A percentile compares a stretch with the other conserved stretches of the same genome.
Evolutionary conservation across 2,329 filamentous ascomycete species (phyloP).

Genomic region (Didymella sp.): DNA sequence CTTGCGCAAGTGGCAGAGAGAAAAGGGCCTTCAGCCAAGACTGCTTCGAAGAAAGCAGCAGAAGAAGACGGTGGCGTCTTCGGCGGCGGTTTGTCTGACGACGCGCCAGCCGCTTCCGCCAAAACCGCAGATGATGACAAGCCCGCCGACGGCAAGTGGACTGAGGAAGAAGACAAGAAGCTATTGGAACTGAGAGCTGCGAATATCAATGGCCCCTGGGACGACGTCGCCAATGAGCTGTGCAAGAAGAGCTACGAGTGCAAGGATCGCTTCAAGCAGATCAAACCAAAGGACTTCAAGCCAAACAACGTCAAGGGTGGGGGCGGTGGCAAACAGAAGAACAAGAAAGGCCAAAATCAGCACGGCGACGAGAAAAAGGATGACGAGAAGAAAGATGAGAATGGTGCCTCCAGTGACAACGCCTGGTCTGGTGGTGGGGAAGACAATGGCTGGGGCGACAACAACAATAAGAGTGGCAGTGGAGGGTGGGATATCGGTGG

Average conservation of each 20-base stretch:
- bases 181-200: slow-evolving; percentile 48
- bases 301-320: slow-evolving; percentile 16
- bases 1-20: slow-evolving; percentile 23
- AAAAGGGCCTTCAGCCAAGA: slow-evolving; percentile 4
- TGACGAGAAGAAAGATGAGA: slow-evolving; percentile 10
- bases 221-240: slow-evolving; percentile 39
- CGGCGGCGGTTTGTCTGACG: neutral
- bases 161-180: slow-evolving; percentile 51
- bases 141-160: slow-evolving; percentile 20
- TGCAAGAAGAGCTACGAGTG: slow-evolving; percentile 30
- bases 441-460: neutral
- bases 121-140: neutral
- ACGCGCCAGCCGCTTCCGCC: neutral
- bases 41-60: neutral
- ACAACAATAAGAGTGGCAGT: neutral
- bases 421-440: neutral
- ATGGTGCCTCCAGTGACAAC: neutral
- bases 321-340: slow-evolving; percentile 27
- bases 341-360: slow-evolving; percentile 19
- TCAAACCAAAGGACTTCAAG: slow-evolving; percentile 42
- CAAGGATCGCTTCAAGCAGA: slow-evolving; percentile 43
- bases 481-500: neutral
- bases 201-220: slow-evolving; percentile 35
- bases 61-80: neutral
- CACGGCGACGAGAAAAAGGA: slow-evolving; percentile 17